Conservation (phyloP, 106 monocot species). For the Dendrobium nobile region DNA sequence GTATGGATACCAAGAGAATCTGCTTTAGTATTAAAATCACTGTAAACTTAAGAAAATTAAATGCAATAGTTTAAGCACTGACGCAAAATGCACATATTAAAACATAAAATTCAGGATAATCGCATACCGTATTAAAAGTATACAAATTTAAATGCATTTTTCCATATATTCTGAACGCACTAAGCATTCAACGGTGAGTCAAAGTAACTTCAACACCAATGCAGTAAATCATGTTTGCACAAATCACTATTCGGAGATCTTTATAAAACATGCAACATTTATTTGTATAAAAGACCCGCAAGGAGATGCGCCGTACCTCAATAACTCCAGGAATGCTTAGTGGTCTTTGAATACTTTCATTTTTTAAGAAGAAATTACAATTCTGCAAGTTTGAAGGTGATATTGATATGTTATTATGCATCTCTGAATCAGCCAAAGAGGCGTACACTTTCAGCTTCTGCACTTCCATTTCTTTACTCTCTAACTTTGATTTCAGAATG, state of each 20-base stretch:
- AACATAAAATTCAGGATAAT: neutral
- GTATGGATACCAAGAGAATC: too few species aligned
- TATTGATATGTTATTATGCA: conserved; percentile 6
- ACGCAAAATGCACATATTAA: too few species aligned
- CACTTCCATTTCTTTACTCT: neutral
- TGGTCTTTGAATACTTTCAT: too few species aligned
- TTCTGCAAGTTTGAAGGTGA: too few species aligned
- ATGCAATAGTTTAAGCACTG: too few species aligned
- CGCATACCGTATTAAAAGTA: conserved; percentile 6
- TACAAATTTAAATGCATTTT: neutral
- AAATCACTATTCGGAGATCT: neutral
- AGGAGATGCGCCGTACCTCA: neutral
- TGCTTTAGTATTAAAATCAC: too few species aligned
- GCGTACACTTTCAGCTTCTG: conserved; percentile 30
- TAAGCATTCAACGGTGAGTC: too few species aligned
- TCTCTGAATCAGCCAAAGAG: conserved; percentile 25
- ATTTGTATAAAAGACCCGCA: neutral
- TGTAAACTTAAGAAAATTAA: too few species aligned
- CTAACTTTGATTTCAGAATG: neutral
- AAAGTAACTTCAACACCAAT: too few species aligned
- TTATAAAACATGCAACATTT: neutral
- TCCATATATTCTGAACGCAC: neutral
- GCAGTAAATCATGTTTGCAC: neutral
- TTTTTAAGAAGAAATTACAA: too few species aligned
- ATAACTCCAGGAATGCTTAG: too few species aligned